Evolutionary conservation across 2,329 filamentous ascomycete genomes (phyloP).

Genomic region (Cryphonectria japonica): DNA sequence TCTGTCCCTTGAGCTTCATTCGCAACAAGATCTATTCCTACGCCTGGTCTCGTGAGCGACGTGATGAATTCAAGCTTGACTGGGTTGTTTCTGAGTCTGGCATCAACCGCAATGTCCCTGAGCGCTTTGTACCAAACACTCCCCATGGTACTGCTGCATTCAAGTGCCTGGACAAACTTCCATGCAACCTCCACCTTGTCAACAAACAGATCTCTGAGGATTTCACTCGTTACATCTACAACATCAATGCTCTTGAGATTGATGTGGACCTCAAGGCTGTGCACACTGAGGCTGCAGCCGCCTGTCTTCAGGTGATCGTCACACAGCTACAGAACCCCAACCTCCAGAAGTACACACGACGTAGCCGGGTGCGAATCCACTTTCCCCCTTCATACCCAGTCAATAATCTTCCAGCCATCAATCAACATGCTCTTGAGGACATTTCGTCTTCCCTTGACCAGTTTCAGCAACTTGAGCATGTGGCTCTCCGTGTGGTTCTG

Average conservation of each 20-base stretch:
- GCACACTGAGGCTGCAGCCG: slow-evolving; percentile 10
- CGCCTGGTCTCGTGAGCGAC: slow-evolving; percentile 23
- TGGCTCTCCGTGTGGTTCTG: slow-evolving; percentile 22
- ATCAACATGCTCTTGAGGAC: slow-evolving; percentile 20
- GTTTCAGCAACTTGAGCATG: slow-evolving; percentile 14
- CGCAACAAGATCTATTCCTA: slow-evolving; percentile 25
- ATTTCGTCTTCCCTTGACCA: slow-evolving; percentile 19
- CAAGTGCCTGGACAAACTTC: neutral
- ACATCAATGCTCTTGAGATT: slow-evolving; percentile 21
- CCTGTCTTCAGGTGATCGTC: slow-evolving; percentile 17
- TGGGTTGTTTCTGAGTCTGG: slow-evolving; percentile 26
- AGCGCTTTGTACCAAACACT: neutral
- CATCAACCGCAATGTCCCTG: slow-evolving; percentile 26
- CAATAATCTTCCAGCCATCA: slow-evolving; percentile 23
- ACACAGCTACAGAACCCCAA: slow-evolving; percentile 18
- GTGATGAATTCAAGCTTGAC: slow-evolving; percentile 23
- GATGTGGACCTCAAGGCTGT: slow-evolving; percentile 24
- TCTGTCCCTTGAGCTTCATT: slow-evolving; percentile 9
- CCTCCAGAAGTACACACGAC: slow-evolving; percentile 18
- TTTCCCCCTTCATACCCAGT: slow-evolving; percentile 26
- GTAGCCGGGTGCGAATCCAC: slow-evolving; percentile 26
- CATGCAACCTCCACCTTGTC: slow-evolving; percentile 21
- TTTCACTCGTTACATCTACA: slow-evolving; percentile 27
- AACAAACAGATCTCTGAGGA: slow-evolving; percentile 28
- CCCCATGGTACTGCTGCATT: neutral